A percentile compares a stretch with the other conserved stretches of the same genome.
Evolutionary conservation across 2,329 filamentous ascomycete genomes (phyloP).

Genomic region (Phoma sp.): DNA sequence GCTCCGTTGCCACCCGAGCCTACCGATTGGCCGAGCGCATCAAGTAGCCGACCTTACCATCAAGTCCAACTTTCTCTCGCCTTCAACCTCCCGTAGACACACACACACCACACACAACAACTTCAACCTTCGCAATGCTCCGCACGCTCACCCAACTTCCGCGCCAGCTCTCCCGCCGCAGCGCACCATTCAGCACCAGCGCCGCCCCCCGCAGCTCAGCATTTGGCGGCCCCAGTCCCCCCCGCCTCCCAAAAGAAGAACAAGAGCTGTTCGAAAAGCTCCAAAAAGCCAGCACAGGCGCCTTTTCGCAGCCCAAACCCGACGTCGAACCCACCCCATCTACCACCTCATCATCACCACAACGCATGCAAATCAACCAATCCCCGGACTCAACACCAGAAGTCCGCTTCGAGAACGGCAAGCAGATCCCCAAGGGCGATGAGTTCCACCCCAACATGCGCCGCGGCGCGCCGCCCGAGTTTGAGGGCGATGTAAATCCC

Average conservation of each 20-base stretch:
- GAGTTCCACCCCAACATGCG: conserved; percentile 74
- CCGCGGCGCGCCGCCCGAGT: conserved; percentile 84
- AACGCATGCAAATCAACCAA: conserved; percentile 44
- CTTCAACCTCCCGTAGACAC: not conserved
- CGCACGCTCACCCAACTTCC: conserved; percentile 27
- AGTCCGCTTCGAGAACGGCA: conserved; percentile 14
- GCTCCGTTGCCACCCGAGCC: conserved; percentile 26
- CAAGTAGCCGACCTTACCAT: conserved; percentile 8
- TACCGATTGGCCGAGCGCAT: conserved; percentile 29
- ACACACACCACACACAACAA: not conserved
- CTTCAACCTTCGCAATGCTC: conserved; percentile 23
- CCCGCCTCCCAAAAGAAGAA: conserved; percentile 83
- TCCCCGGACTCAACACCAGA: conserved; percentile 27
- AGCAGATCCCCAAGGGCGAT: conserved; percentile 62
- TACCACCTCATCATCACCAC: conserved; percentile 24
- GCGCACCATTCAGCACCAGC: conserved; percentile 23
- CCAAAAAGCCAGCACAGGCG: conserved; percentile 77
- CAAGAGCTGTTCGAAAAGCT: conserved; percentile 91
- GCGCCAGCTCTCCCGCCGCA: conserved; percentile 34
- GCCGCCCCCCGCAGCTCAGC: conserved; percentile 15
- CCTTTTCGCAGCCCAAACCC: conserved; percentile 69
- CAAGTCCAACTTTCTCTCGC: not conserved
- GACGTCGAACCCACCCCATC: conserved; percentile 33
- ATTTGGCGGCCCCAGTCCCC: conserved; percentile 70
- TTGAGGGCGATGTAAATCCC: conserved; percentile 89